Base-by-base conservation (phyloP, 805 yeast species). In the Candida vartiovaarae region DNA sequence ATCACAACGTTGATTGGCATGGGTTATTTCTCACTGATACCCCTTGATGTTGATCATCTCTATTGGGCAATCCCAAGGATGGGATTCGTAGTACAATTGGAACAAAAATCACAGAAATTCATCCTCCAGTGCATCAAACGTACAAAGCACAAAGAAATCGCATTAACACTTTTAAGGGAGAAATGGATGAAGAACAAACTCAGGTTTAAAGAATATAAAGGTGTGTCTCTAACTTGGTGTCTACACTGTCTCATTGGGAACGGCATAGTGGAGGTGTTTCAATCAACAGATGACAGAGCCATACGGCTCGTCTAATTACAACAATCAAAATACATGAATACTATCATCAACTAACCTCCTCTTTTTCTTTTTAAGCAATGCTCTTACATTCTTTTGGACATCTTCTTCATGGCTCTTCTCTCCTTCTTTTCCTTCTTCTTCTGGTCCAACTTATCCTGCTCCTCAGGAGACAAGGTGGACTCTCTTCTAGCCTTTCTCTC, bases 341-440 rank as follows among this genome's bases (percentile, higher is more conserved):
- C 20, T 15, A 15, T 15, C 20, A 15, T 15, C 20, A 15, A 15
- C 20, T 15, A 15, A 15, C 20, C 20, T 15, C 20, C 20, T 15
- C 20, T 15, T 15, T 15, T 15, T 15, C 20, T 15, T 15, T 15
- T 15, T 15, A 30, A 23, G 10, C 15, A 24, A 15, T 4, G 28
- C 28, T 32, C 28, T 47, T 36, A 52, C 48, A 43, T 49, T 53
- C 55, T 54, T 46, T 52, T 48, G n/a, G 37, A 38, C 50, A 52
- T 55, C 41, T 47, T 56, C 52, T 57, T 72, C 79, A 65, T 82
- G 82, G 65, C 77, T 80, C 86, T 85, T 69, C 88, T 80, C 61
- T 82, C 86, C 64, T 80, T 87, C 71, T 82, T 87, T 54, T 86
- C 95, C 52, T 71, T 71, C 63, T 83, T 87, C 68, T 83, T 86